Evolutionary conservation across 768 basidiomycete genomes (phyloP).

Genomic region (Nevesoporus exiguus): DNA sequence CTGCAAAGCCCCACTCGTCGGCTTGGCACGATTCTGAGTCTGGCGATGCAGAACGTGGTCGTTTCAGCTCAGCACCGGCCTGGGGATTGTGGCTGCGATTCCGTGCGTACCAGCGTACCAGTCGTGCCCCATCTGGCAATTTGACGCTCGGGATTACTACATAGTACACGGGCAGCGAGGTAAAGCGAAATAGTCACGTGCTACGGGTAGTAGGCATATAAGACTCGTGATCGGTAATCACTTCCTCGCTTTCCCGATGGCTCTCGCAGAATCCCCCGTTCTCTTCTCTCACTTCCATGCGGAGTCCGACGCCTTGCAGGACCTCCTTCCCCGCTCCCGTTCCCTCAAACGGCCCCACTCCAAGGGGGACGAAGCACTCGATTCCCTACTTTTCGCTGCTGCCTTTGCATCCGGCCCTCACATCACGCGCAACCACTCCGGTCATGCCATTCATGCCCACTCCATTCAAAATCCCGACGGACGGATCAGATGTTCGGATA

Average conservation of each 20-base stretch:
- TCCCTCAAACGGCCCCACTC: conserved; percentile 37
- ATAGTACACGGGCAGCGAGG: no score
- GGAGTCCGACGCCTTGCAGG: conserved; percentile 58
- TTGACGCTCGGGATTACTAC: background rate
- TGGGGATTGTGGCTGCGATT: no score
- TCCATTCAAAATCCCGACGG: conserved; percentile 44
- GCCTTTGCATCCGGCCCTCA: conserved; percentile 72
- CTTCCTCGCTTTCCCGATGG: conserved; percentile 13
- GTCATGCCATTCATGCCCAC: conserved; percentile 69
- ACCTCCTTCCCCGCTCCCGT: conserved; percentile 58
- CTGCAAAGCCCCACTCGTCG: no score
- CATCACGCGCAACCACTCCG: conserved; percentile 81
- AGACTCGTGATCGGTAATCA: background rate
- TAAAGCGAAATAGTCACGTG: background rate
- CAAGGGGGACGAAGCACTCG: conserved; percentile 69
- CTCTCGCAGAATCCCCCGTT: conserved; percentile 29
- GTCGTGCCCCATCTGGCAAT: no score
- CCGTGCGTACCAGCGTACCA: no score
- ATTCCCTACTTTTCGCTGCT: conserved; percentile 76
- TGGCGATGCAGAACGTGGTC: no score
- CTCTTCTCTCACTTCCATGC: conserved; percentile 26
- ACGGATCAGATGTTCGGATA: conserved; percentile 49
- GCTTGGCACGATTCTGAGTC: no score
- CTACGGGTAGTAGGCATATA: no score
- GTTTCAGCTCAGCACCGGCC: no score